Percentiles rank a stretch among this genome's conserved stretches.
These are phyloP conservation scores for Tetragonia tetragonoides DNA, from an alignment of 148 eudicot species.

Conservation along the genomic window DNA sequence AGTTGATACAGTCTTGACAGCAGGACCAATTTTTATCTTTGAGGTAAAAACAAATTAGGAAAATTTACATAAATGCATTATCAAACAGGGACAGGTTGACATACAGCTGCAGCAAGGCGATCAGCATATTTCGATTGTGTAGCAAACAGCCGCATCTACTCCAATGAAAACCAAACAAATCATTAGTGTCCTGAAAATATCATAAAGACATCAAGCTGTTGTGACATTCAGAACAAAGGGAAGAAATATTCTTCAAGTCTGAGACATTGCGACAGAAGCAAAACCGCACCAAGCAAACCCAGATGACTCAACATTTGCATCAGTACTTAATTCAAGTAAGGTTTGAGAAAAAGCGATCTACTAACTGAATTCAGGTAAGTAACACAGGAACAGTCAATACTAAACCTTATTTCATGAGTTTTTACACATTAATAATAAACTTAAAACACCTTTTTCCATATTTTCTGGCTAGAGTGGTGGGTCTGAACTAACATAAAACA, in stretches of 20 bases:
- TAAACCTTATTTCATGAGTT: neutral
- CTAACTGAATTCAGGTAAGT: neutral
- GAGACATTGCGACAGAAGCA: neutral
- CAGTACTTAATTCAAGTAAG: neutral
- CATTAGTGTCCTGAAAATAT: neutral
- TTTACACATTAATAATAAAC: neutral
- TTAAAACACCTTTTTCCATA: neutral
- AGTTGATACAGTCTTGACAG: too few species aligned
- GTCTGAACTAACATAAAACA: neutral
- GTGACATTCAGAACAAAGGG: constrained; percentile 12
- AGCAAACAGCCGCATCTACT: constrained; percentile 78
- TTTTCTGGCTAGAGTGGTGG: neutral
- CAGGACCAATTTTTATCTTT: too few species aligned
- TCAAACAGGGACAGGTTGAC: constrained; percentile 28
- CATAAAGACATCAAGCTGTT: neutral
- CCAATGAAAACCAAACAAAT: constrained; percentile 17
- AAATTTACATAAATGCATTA: neutral
- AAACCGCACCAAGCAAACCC: neutral
- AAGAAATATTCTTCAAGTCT: neutral
- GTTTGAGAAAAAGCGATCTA: neutral
- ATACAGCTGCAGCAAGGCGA: constrained; percentile 82
- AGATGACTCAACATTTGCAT: neutral
- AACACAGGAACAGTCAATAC: neutral
- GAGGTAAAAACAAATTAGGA: neutral
- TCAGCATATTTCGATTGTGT: constrained; percentile 88